Conservation (phyloP, 371 early-diverging fungal genomes). For the Conidiobolus incongruus region DNA sequence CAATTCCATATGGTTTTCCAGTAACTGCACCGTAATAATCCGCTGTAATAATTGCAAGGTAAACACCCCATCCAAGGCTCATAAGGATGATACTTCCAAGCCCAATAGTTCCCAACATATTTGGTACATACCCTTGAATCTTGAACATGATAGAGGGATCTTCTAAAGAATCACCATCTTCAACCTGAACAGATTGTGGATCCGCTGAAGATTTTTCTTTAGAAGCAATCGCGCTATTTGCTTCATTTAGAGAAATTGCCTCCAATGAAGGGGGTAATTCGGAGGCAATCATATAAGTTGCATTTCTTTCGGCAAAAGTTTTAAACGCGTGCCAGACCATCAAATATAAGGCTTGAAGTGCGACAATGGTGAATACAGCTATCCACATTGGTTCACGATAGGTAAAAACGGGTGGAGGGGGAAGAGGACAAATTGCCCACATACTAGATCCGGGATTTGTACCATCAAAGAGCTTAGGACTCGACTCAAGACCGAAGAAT, state of each 20-base stretch:
- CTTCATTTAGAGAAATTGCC: neutral
- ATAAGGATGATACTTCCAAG: slow-evolving; percentile 22
- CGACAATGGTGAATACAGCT: slow-evolving; percentile 20
- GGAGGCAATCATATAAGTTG: neutral
- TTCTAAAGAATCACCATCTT: neutral
- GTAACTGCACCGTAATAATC: slow-evolving; percentile 38
- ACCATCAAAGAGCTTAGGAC: too few relatives aligned
- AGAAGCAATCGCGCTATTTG: neutral
- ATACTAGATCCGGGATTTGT: too few relatives aligned
- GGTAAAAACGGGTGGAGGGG: slow-evolving; percentile 17
- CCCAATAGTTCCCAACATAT: slow-evolving; percentile 26
- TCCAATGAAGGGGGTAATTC: neutral
- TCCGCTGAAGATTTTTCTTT: too few relatives aligned
- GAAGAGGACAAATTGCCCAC: slow-evolving; percentile 16
- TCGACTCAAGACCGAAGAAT: too few relatives aligned
- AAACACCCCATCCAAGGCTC: slow-evolving; percentile 35
- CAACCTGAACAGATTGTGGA: too few relatives aligned
- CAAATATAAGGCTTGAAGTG: slow-evolving; percentile 11
- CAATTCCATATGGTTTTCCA: slow-evolving; percentile 15
- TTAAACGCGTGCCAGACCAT: slow-evolving; percentile 24
- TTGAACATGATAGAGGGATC: slow-evolving; percentile 17
- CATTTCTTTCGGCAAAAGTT: slow-evolving; percentile 3
- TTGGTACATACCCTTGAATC: slow-evolving; percentile 37
- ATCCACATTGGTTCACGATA: slow-evolving; percentile 33
- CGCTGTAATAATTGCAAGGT: slow-evolving; percentile 32